Percentiles rank a stretch among this genome's conserved stretches.
Conservation (phyloP, 441 rosid genomes). For the Adansonia grandidieri region DNA sequence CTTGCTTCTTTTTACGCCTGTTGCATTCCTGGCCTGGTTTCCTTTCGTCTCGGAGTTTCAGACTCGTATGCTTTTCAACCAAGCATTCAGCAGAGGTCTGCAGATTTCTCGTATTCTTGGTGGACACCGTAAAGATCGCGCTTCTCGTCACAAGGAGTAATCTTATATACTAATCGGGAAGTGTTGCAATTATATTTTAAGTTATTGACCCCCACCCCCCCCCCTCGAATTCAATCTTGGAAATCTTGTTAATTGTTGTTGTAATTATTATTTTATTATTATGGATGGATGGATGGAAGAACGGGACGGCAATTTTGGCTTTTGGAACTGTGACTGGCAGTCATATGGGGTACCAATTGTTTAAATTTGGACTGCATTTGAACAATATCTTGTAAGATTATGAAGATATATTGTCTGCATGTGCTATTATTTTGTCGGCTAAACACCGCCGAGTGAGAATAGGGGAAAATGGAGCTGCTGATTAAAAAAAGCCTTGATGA, state of each 20-base stretch:
- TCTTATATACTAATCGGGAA: not conserved
- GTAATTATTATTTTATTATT: slow-evolving; percentile 22
- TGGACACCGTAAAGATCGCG: slow-evolving; percentile 81
- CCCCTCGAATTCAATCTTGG: not conserved
- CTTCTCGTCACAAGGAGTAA: slow-evolving; percentile 81
- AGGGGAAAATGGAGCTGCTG: too few relatives aligned
- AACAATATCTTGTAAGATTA: not conserved
- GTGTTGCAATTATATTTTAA: not conserved
- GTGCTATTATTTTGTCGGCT: not conserved
- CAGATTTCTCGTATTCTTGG: slow-evolving; percentile 99
- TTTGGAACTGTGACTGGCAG: not conserved
- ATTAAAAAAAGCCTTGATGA: too few relatives aligned
- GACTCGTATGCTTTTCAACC: slow-evolving; percentile 99
- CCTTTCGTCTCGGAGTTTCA: slow-evolving; percentile 98
- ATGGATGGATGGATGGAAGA: not conserved
- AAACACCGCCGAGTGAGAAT: too few relatives aligned
- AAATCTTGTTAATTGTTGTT: slow-evolving; percentile 26
- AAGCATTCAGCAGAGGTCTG: slow-evolving; percentile 98
- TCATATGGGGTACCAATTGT: not conserved
- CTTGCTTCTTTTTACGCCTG: slow-evolving; percentile 89
- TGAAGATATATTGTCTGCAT: not conserved
- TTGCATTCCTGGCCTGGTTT: slow-evolving; percentile 97
- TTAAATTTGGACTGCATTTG: not conserved
- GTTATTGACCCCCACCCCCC: not conserved
- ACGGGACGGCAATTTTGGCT: slow-evolving; percentile 34